Evolutionary conservation across 768 basidiomycete genomes (phyloP).

Genomic region (Tulasnella sp.): DNA sequence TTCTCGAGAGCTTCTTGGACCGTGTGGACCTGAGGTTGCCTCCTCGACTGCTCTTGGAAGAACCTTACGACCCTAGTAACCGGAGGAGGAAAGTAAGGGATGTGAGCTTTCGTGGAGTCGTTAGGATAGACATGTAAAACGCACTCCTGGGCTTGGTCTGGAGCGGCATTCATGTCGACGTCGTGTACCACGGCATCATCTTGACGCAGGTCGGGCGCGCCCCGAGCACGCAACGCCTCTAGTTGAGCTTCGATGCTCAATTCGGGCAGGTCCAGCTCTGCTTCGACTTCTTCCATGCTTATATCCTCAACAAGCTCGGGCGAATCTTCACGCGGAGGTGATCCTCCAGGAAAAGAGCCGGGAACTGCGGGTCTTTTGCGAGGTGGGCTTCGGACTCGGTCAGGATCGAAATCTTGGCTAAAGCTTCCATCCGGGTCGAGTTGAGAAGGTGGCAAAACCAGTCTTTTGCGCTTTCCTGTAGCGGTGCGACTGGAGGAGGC

Average conservation of each 20-base stretch:
- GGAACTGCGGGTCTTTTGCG: conserved; percentile 11
- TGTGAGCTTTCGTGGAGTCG: not conserved
- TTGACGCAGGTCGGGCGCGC: not conserved
- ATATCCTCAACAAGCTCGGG: not conserved
- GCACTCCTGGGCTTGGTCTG: conserved; percentile 23
- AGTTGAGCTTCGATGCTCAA: not conserved
- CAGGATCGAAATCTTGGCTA: not conserved
- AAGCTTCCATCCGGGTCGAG: conserved; percentile 4
- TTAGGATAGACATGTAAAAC: not conserved
- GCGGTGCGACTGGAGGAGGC: not conserved
- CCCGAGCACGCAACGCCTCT: not conserved
- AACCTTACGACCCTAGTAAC: conserved; percentile 18
- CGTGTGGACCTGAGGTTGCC: not conserved
- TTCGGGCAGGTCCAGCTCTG: not conserved
- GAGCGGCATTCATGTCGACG: conserved; percentile 12
- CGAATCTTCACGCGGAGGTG: not conserved
- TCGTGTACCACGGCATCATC: not conserved
- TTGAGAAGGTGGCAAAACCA: conserved; percentile 4
- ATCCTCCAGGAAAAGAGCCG: conserved; percentile 6
- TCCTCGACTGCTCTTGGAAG: conserved; percentile 15
- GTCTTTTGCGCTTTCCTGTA: not conserved
- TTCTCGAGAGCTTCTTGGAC: conserved; percentile 21
- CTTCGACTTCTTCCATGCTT: conserved; percentile 8
- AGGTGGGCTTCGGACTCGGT: not conserved
- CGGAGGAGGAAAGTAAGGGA: not conserved